A percentile compares a stretch with the other conserved stretches of the same genome.
Conservation (phyloP, 352 stramenopile species). For the Phytophthora meadii region DNA sequence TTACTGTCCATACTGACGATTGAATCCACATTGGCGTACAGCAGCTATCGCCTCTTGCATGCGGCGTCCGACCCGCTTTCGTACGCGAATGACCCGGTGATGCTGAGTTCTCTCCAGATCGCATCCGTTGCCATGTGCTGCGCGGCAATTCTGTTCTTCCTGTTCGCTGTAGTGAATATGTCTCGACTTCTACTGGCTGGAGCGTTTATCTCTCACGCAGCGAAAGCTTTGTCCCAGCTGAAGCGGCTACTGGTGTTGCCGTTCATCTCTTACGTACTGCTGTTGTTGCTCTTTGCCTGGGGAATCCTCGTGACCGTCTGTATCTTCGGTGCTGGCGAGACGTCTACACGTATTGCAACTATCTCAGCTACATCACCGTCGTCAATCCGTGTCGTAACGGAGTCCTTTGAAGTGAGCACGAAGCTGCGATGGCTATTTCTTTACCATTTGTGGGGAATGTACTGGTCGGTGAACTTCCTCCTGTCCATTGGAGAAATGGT, state of each 20-base stretch:
- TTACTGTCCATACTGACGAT: slow-evolving; percentile 72
- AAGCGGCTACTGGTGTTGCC: slow-evolving; percentile 73
- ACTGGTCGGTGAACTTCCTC: slow-evolving; percentile 79
- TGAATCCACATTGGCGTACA: slow-evolving; percentile 67
- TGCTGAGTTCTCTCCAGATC: slow-evolving; percentile 77
- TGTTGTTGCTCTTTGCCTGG: slow-evolving; percentile 78
- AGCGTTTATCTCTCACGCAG: slow-evolving; percentile 82
- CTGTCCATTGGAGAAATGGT: slow-evolving; percentile 79
- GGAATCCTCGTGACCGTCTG: slow-evolving; percentile 77
- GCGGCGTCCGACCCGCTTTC: slow-evolving; percentile 55
- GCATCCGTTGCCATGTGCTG: slow-evolving; percentile 62
- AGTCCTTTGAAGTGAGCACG: slow-evolving; percentile 72
- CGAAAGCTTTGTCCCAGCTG: slow-evolving; percentile 67
- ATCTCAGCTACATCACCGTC: slow-evolving; percentile 53
- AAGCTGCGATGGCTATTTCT: slow-evolving; percentile 81
- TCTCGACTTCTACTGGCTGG: slow-evolving; percentile 70
- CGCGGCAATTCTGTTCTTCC: slow-evolving; percentile 67
- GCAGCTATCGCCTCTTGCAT: slow-evolving; percentile 63
- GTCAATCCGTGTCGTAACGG: slow-evolving; percentile 63
- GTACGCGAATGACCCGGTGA: slow-evolving; percentile 68
- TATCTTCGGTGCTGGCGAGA: slow-evolving; percentile 75
- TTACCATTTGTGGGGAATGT: slow-evolving; percentile 80
- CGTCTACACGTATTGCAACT: slow-evolving; percentile 64
- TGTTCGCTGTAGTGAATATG: slow-evolving; percentile 71
- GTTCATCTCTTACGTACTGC: slow-evolving; percentile 69